Evolutionary conservation across 108 stramenopile species (phyloP), one percentile per base, ranked within the genome.

Genomic region (Seminavis robusta): DNA sequence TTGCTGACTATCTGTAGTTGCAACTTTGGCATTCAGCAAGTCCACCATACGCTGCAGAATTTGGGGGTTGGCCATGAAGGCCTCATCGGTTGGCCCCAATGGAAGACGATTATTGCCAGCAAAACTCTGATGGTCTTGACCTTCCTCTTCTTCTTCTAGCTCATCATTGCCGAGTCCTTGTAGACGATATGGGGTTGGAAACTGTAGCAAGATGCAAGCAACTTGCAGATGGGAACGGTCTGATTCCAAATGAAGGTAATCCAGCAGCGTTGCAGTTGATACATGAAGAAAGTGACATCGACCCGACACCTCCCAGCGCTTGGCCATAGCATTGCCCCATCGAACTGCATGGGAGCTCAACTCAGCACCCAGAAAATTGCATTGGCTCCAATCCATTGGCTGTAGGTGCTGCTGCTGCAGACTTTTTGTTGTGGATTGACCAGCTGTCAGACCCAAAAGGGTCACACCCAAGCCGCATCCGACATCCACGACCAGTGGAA

Each of bases 171-270:
- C n/a, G n/a, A n/a, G n/a, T n/a, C n/a, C n/a, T n/a, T n/a, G n/a
- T n/a, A n/a, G n/a, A n/a, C n/a, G n/a, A n/a, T n/a, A n/a, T 21
- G 79, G 79, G 9, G 79, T 80, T 4, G 79, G 79, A 57, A 76
- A 80, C 47, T 80, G 74, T 33, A 76, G 21, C 74, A 74, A 55
- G 7, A 27, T 40, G 16, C 29, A 55, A 10, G 1, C 38, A 39
- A 24, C 54, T 39, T 23, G 54, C 38, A 41, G 38, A 55, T 16
- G 54, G 24, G 11, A n/a, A 16, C 19, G 6, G n/a, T 2, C 38
- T 25, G 13, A 13, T 55, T 41, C 25, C 2, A 10, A 55, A 20
- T 11, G 26, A 24, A n/a, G n/a, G n/a, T n/a, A n/a, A n/a, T n/a
- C n/a, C n/a, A n/a, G n/a, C n/a, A n/a, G n/a, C n/a, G n/a, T n/a